phyloP scores from a whole-genome alignment of 345 rosid species.

The Lepidium aucheri region DNA sequence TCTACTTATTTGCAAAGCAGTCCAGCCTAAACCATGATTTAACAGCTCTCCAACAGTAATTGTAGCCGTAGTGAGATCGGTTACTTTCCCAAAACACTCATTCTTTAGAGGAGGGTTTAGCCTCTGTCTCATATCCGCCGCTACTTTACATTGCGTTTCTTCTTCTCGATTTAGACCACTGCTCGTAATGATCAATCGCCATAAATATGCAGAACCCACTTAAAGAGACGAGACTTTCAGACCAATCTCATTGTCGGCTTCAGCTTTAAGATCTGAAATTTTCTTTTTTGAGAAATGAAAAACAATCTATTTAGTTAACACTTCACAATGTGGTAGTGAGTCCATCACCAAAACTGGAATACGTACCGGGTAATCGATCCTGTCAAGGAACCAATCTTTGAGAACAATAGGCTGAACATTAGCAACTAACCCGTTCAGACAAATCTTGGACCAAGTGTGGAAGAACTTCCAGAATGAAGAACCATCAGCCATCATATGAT shows the following conservation, averaged over 20 bases:
- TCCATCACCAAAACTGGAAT: constrained; percentile 19
- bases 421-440: not conserved
- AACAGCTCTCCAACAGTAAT: constrained; percentile 10
- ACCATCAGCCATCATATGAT: constrained; percentile 37
- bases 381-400: constrained; percentile 18
- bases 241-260: constrained; percentile 25
- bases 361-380: constrained; percentile 1
- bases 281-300: constrained; percentile 26
- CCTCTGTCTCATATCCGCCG: constrained; percentile 17
- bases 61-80: not conserved
- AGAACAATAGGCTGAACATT: constrained; percentile 4
- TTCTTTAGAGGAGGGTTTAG: constrained; percentile 11
- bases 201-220: constrained; percentile 22
- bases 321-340: not conserved
- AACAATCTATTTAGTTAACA: constrained; percentile 18
- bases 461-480: constrained; percentile 39
- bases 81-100: constrained; percentile 21
- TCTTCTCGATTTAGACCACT: constrained; percentile 4
- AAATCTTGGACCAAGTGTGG: constrained; percentile 38
- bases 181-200: constrained; percentile 11
- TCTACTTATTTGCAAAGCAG: constrained; percentile 18
- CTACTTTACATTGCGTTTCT: constrained; percentile 12
- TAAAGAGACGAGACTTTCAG: constrained; percentile 26
- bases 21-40: constrained; percentile 14
- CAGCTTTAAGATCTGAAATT: constrained; percentile 25